phyloP scores from a whole-genome alignment of 139 green algal species.

The Coelastrella sp. region DNA sequence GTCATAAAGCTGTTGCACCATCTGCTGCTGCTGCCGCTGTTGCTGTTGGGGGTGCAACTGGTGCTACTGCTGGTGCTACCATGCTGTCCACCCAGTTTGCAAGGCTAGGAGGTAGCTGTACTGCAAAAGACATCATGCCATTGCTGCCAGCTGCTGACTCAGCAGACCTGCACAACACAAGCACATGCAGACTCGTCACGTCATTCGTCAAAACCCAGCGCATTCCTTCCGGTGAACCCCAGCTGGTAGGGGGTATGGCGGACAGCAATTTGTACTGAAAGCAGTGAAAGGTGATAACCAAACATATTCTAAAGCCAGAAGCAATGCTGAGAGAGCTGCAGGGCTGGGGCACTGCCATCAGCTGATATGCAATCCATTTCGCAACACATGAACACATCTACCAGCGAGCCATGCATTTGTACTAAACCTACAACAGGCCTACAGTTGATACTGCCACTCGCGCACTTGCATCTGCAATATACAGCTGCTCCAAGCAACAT shows the following conservation, averaged over 20 bases:
- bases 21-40: neutral
- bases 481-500: neutral
- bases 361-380: no score
- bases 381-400: no score
- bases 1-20: no score
- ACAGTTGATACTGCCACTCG: neutral
- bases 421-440: no score
- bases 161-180: conserved; percentile 15
- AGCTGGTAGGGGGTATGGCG: neutral
- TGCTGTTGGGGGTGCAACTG: neutral
- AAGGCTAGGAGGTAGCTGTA: conserved; percentile 18
- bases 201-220: neutral
- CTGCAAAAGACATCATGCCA: neutral
- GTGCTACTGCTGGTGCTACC: neutral
- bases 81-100: conserved; percentile 23
- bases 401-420: no score
- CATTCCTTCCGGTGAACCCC: neutral
- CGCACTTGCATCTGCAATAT: neutral
- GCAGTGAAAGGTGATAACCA: no score
- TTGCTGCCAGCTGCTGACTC: conserved; percentile 8
- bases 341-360: no score
- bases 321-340: no score
- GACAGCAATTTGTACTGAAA: no score
- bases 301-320: no score
- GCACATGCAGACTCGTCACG: neutral